Conservation (phyloP, 768 basidiomycete species). For the Trametes elegans region DNA sequence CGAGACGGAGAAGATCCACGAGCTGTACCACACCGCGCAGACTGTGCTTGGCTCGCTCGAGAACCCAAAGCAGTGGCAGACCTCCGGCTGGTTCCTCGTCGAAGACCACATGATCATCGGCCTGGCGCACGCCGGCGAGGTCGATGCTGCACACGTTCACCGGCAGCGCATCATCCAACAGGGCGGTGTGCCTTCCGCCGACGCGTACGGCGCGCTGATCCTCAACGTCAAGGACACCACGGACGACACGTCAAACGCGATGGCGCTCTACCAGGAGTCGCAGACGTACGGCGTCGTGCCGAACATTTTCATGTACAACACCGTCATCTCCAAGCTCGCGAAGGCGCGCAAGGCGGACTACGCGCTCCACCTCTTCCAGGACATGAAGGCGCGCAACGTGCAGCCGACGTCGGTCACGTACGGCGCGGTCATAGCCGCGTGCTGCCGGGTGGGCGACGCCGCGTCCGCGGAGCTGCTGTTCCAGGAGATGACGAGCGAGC, state of each 20-base stretch:
- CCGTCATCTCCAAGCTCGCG: constrained; percentile 92
- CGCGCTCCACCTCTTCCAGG: constrained; percentile 82
- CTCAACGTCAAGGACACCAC: constrained; percentile 89
- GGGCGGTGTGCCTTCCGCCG: constrained; percentile 76
- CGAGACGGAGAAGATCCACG: constrained; percentile 57
- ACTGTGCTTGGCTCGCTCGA: constrained; percentile 47
- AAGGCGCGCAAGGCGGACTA: constrained; percentile 92
- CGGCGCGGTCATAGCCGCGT: constrained; percentile 91
- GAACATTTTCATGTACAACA: constrained; percentile 93
- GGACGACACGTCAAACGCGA: constrained; percentile 87
- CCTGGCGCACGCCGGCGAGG: constrained; percentile 74
- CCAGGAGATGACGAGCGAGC: constrained; percentile 72
- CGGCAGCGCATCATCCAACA: constrained; percentile 73
- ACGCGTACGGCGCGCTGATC: constrained; percentile 92
- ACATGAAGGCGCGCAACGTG: constrained; percentile 71
- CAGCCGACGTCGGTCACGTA: constrained; percentile 86
- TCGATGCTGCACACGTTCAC: constrained; percentile 80
- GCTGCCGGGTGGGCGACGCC: constrained; percentile 89
- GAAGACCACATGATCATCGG: constrained; percentile 92
- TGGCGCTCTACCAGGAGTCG: constrained; percentile 81
- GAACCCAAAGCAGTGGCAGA: constrained; percentile 45
- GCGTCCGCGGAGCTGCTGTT: constrained; percentile 81
- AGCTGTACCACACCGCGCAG: constrained; percentile 71
- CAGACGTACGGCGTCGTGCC: constrained; percentile 65
- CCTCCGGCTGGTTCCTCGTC: constrained; percentile 65